Conservation (phyloP, 2,329 filamentous ascomycete genomes). For the Emergomyces pasteurianus region DNA sequence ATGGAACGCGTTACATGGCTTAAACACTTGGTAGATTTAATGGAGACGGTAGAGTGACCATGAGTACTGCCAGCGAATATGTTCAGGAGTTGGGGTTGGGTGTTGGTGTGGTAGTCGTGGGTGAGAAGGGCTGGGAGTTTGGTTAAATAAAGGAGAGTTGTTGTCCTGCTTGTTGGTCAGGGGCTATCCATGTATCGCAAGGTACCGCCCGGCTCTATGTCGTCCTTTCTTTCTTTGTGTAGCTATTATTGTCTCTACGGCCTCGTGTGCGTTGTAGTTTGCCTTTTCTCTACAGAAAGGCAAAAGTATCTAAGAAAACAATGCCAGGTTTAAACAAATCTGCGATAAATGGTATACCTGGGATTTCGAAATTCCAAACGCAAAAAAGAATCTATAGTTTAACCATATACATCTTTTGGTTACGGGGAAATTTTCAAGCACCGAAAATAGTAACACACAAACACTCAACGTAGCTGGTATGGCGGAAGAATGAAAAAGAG, state of each 20-base stretch:
- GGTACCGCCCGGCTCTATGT: neutral
- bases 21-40: no score
- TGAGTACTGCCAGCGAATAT: no score
- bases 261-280: neutral
- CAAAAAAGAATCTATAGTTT: slow-evolving; percentile 12
- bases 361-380: slow-evolving; percentile 9
- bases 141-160: neutral
- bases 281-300: neutral
- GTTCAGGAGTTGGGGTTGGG: neutral
- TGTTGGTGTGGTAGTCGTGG: neutral
- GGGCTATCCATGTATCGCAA: neutral
- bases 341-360: neutral
- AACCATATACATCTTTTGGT: neutral
- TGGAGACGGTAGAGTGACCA: neutral
- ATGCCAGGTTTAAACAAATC: neutral
- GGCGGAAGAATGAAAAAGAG: neutral
- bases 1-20: neutral
- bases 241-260: neutral
- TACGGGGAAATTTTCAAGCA: neutral
- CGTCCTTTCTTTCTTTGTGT: neutral
- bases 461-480: neutral
- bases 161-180: neutral
- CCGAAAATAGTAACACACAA: neutral
- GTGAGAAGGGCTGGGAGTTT: neutral
- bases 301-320: slow-evolving; percentile 13